Evolutionary conservation across 2,329 filamentous ascomycete species (phyloP), one percentile per base, ranked within the genome.

Genomic region (Colletotrichum sp.): DNA sequence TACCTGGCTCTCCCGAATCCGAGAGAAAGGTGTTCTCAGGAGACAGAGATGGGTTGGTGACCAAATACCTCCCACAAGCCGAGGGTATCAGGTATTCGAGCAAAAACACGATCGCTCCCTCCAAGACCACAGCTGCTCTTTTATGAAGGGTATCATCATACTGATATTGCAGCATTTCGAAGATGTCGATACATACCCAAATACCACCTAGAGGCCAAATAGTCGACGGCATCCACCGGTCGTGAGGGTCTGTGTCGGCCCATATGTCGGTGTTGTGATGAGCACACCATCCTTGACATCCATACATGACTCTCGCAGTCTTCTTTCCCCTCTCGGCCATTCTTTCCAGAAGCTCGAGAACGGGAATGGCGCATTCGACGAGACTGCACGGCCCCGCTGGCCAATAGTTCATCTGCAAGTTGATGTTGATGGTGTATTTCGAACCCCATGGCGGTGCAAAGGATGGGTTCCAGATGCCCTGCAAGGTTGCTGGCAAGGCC

Each of bases 371-470:
- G 22, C 76, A 77, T 12, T 77, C 76, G 30, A 74, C 11, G 15
- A 77, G 74, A 32, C 63, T 71, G 9, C 74, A 74, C 2, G 74
- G 74, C 28, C 65, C 61, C n/a, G 81, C 78, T 0, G 82, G 82
- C 85, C 85, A 87, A 75, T 87, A 87, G 78, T 87, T 87, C 81
- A 83, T 83, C 78, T 87, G 80, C 0, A 84, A 76, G 68, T 87
- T 87, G 79, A 87, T 86, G 77, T 88, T 87, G 75, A 86, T 83
- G 7, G 86, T 87, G 76, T 84, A 88, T 77, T 86, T 87, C 44
- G 82, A 82, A 4, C 84, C 84, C 86, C 86, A 88, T 8, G 83
- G 79, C 3, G 86, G 85, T 9, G 80, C 78, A 72, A 84, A 85
- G 11, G 83, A 80, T 2, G 83, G 78, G 71, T 86, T 87, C 86